Conservation (phyloP, 1,284 basidiomycete species). For the Cryptococcus floricola region DNA sequence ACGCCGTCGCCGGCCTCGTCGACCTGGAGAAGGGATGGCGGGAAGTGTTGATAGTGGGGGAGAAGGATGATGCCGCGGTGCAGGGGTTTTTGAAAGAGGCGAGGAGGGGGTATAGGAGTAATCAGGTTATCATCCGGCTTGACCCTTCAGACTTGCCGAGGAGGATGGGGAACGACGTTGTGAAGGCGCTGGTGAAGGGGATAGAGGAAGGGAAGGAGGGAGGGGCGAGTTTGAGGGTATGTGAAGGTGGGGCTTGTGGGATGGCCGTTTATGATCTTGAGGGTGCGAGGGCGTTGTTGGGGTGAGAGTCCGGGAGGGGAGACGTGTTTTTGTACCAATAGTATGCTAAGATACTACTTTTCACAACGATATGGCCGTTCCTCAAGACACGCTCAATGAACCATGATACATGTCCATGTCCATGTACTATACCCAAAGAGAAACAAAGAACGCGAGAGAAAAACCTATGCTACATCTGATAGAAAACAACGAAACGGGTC, state of each 20-base stretch:
- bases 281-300: constrained; percentile 14
- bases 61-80: constrained; percentile 6
- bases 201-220: constrained; percentile 10
- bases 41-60: constrained; percentile 34
- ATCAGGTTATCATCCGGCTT: constrained; percentile 31
- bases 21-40: constrained; percentile 27
- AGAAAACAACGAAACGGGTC: no score
- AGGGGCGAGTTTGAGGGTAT: constrained; percentile 24
- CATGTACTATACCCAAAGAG: no score
- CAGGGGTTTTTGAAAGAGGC: constrained; percentile 12
- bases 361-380: no score
- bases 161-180: constrained; percentile 26
- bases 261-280: constrained; percentile 21
- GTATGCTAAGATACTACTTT: no score
- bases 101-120: constrained; percentile 20
- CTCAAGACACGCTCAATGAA: no score
- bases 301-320: neutral
- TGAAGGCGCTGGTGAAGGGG: constrained; percentile 22
- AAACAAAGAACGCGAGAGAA: no score
- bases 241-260: constrained; percentile 29
- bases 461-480: no score
- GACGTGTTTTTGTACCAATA: no score
- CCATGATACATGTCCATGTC: no score
- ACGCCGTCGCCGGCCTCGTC: constrained; percentile 30
- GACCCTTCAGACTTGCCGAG: constrained; percentile 25